These are phyloP conservation scores for Colletotrichum sp. DNA, from an alignment of 2,329 filamentous ascomycete species.

Conservation along the genomic window DNA sequence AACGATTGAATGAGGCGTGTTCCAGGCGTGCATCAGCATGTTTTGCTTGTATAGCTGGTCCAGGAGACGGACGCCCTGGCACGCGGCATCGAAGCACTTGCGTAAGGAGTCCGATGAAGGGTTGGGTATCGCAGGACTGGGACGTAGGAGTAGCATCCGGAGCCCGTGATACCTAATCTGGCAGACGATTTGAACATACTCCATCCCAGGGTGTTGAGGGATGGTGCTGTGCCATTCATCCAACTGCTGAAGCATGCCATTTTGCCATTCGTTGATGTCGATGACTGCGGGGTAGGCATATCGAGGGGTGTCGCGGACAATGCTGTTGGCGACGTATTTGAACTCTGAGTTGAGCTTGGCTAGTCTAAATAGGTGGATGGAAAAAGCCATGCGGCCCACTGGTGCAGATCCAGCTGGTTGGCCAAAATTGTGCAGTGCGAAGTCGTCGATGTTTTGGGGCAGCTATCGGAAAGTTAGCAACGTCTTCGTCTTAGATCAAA, in stretches of 20 bases:
- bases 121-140: conserved; percentile 55
- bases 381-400: conserved; percentile 31
- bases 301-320: conserved; percentile 48
- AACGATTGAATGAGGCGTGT: conserved; percentile 53
- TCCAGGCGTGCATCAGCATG: conserved; percentile 51
- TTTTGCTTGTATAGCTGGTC: conserved; percentile 49
- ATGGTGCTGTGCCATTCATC: conserved; percentile 37
- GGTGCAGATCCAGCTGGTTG: neutral
- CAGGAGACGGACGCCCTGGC: conserved; percentile 43
- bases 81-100: conserved; percentile 48
- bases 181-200: conserved; percentile 38
- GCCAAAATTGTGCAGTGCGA: conserved; percentile 7
- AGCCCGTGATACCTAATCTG: conserved; percentile 52
- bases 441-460: conserved; percentile 30
- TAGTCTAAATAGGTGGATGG: conserved; percentile 54
- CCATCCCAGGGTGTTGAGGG: neutral
- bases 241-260: conserved; percentile 42
- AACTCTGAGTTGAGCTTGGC: conserved; percentile 59
- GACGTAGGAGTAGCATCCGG: conserved; percentile 53
- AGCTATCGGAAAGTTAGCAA: conserved; percentile 28
- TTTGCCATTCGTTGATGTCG: conserved; percentile 52
- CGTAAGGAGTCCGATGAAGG: conserved; percentile 44
- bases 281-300: conserved; percentile 54
- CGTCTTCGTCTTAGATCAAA: neutral
- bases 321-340: conserved; percentile 61